Evolutionary conservation across 352 stramenopile species (phyloP), one percentile per base, ranked within the genome.

Genomic region (Nothophytophthora sp.): DNA sequence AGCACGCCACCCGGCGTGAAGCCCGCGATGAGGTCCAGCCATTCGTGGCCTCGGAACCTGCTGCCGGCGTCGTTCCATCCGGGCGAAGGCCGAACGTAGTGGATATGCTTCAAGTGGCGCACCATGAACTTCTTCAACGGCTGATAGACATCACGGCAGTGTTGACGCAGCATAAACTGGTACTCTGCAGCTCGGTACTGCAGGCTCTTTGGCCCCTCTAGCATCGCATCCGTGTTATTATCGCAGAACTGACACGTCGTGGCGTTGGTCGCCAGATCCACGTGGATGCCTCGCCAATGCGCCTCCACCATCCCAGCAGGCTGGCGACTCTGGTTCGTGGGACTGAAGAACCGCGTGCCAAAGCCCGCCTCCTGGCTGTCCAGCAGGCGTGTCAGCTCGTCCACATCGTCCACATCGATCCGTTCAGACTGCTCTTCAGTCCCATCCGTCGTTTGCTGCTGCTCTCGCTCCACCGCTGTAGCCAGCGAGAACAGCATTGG

Each of bases 61-160:
- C 61, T 41, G 16, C 30, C 40, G 11, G 29, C 45, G 0, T 51
- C 23, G 35, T 62, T 70, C 45, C 47, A 60, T 30, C 61, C 55
- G 27, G 22, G 34, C 1, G 36, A 29, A 38, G 50, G 46, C 24
- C 32, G 45, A 19, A 60, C 50, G 22, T 63, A 70, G 34, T 42
- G 61, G 1, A 67, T 47, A 23, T 70, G 50, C n/a, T 70, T 23
- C 34, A 70, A 24, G 18, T 67, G 56, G 29, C 55, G 56, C 30
- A 32, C 50, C 56, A 70, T 70, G 41, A 70, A 70, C 34, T 51
- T 53, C 15, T 67, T 67, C 5, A 67, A 47, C 1, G 50, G 61
- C 42, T 70, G 50, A 23, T 60, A 67, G 7, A 69, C 49, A 27
- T 65, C 54, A 18, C 44, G 47, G 20, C 54, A 69, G 44, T 69